These are phyloP conservation scores for Trichosphaerium sp. DNA, from an alignment of 78 protist genomes.

Conservation along the genomic window DNA sequence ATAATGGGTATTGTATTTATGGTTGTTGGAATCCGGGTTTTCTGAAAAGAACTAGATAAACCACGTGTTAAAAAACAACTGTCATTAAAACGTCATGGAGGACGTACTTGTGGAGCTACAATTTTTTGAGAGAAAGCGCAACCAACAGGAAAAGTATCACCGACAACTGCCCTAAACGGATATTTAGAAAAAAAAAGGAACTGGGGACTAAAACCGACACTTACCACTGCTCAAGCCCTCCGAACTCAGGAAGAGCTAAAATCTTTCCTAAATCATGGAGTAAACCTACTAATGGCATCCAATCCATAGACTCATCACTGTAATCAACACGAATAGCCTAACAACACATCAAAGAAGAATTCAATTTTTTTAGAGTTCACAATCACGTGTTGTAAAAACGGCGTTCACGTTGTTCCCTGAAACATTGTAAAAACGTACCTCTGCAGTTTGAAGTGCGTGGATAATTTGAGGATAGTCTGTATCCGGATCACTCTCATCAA, in stretches of 20 bases:
- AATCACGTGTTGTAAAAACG: no score
- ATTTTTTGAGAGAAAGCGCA: conserved; percentile 1
- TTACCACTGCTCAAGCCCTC: no score
- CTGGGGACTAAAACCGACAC: no score
- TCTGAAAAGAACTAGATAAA: background rate
- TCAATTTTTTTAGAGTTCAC: no score
- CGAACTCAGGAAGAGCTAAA: conserved; percentile 10
- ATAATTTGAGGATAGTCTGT: no score
- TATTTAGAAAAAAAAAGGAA: no score
- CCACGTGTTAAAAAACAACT: no score
- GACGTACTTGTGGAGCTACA: no score
- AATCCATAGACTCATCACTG: conserved; percentile 38
- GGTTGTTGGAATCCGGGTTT: conserved; percentile 21
- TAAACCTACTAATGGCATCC: conserved; percentile 54
- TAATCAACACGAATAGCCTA: conserved; percentile 5
- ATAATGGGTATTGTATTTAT: background rate
- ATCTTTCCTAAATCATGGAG: conserved; percentile 62
- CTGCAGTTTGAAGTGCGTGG: conserved; percentile 67
- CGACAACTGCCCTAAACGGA: conserved; percentile 54
- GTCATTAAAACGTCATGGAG: no score
- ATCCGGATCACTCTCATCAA: conserved; percentile 16
- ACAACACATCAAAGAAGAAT: no score
- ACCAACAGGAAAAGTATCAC: conserved; percentile 68
- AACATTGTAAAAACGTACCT: no score
- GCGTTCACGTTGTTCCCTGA: no score